Evolutionary conservation across 192 early-diverging fungal species (phyloP), one percentile per base, ranked within the genome.

Genomic region (Linnemannia hyalina): DNA sequence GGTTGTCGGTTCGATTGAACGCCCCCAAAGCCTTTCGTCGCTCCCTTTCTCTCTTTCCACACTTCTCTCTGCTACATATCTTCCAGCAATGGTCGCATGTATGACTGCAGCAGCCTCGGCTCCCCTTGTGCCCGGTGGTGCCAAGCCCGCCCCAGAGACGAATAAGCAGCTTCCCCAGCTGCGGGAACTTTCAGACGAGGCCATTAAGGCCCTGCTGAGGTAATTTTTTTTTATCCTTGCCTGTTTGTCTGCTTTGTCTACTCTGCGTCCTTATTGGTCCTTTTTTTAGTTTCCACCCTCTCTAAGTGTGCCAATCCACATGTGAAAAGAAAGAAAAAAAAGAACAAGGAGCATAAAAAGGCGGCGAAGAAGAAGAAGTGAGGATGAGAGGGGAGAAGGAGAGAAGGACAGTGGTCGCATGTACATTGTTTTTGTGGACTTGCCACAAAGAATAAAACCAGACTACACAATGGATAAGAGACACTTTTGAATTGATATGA

Each of bases 141-240:
- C 74, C 42, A 85, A 85, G 83, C 60, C 83, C 68, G 38, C 68
- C 42, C 80, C 74, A 60, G 83, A 76, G 47, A 35, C 68, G 41
- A 75, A 74, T 40, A 85, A 80, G 70, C 78, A 77, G 40, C 73
- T 55, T 29, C 71, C 65, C 5, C 83, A 80, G 68, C 52, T 80
- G 77, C 83, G 76, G 35, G 83, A 85, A 29, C 78, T 85, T 52
- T 85, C 83, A 72, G 83, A 85, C 49, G 83, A 85, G 68, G 83
- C 74, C 68, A 85, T 85, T 60, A 85, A 85, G 74, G 83, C 83
- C 73, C 74, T 85, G 68, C 73, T 85, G 83, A 85, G 83, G 83
- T 85, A 80, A 85, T 69, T 44, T 35, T 70, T 74, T 23, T 65
- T 72, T 73, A 15, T 22, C 18, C 18, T n/a, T 38, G 68, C 18